Evolutionary conservation across 2,329 filamentous ascomycete species (phyloP), one percentile per base, ranked within the genome.

Genomic region (Penicillium verrucosum): DNA sequence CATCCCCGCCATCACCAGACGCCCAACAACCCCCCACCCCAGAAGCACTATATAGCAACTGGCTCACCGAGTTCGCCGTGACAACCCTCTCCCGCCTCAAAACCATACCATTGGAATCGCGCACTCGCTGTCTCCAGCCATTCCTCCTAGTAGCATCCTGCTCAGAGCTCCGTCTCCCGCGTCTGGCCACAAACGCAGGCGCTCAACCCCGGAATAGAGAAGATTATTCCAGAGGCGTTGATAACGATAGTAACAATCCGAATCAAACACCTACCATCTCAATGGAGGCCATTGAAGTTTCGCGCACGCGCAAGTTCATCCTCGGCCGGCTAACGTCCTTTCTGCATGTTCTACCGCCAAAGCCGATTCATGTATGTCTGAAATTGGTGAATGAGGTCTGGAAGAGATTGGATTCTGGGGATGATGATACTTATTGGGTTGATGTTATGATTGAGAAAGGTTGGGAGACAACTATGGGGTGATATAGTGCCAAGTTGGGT

Each of bases 391-490:
- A 77, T 54, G 80, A 82, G 67, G 80, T 81, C 0, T 84, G 82
- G 82, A 70, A 72, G 44, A 71, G 78, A 51, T 75, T 81, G 63
- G 81, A 84, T 65, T 72, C 73, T 2, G 79, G 78, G 0, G 71
- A 75, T 14, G 14, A 54, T 7, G 73, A 79, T 29, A 73, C 76
- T 4, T 83, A 82, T 65, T 84, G 81, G 81, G 76, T 83, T 62
- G 80, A 83, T 64, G 76, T 84, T 6, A 81, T 82, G 78, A 79
- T 81, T 61, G 80, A 83, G 66, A 81, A 80, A 56, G 78, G 80
- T 9, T 83, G 80, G 80, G 79, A 83, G 66, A 83, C 81, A 14
- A 78, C 83, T 27, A 80, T 82, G 77, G 80, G 77, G 7, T 55
- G 32, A 38, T 18, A 6, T 23, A 14, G 3, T 44, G 30, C 14